These are phyloP conservation scores for Fusarium sp. DNA, from an alignment of 2,329 filamentous ascomycete species.

Conservation along the genomic window DNA sequence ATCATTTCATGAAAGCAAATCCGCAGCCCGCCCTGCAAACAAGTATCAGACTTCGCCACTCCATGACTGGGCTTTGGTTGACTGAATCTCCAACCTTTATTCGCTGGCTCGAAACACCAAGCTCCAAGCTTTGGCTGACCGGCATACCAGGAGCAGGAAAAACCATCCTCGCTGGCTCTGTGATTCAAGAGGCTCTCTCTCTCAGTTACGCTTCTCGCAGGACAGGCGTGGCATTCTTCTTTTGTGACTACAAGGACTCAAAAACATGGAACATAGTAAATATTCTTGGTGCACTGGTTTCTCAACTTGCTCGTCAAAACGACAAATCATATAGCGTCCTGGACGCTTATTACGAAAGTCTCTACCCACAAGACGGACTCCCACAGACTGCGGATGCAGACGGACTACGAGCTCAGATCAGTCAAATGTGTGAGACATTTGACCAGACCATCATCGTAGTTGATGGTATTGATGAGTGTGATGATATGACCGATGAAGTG, in stretches of 20 bases:
- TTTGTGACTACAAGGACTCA: constrained; percentile 11
- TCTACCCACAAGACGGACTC: not conserved
- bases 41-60: constrained; percentile 11
- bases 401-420: fast-evolving
- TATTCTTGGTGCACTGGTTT: not conserved
- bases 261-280: not conserved
- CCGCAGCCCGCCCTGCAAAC: not conserved
- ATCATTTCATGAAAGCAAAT: constrained; percentile 2
- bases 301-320: constrained; percentile 12
- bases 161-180: constrained; percentile 6
- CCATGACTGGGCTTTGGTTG: constrained; percentile 8
- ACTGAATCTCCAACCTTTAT: not conserved
- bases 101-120: constrained; percentile 1
- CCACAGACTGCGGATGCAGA: not conserved
- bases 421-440: not conserved
- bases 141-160: constrained; percentile 24
- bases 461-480: constrained; percentile 6
- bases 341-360: not conserved
- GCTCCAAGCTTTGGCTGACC: constrained; percentile 7
- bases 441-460: not conserved
- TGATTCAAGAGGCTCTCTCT: not conserved
- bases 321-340: not conserved
- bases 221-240: not conserved
- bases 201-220: not conserved
- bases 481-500: not conserved